Evolutionary conservation across 1,139 yeast species (phyloP).

Genomic region (Yamadazyma dushanensis): DNA sequence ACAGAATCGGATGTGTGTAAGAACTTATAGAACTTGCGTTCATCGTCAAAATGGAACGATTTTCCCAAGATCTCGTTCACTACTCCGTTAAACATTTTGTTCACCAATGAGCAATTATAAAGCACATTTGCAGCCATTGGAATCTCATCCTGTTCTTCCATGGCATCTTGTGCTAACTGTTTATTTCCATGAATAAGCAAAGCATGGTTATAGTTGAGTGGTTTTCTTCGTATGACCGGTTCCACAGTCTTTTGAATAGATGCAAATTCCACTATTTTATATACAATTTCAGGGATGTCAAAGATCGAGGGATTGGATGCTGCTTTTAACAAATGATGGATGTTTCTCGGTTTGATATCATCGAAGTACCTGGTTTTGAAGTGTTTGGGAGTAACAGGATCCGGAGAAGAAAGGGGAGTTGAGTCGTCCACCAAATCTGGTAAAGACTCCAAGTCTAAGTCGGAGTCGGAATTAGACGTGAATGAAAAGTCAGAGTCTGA

Average conservation of each 20-base stretch:
- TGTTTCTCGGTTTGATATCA: slow-evolving; percentile 7
- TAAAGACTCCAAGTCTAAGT: slow-evolving; percentile 37
- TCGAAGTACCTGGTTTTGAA: slow-evolving; percentile 5
- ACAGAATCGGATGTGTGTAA: slow-evolving; percentile 14
- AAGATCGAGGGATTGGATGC: slow-evolving; percentile 48
- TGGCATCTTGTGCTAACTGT: slow-evolving; percentile 48
- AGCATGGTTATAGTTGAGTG: slow-evolving; percentile 63
- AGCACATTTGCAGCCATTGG: slow-evolving; percentile 26
- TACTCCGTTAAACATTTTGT: slow-evolving; percentile 60
- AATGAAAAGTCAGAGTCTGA: slow-evolving; percentile 20
- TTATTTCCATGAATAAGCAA: slow-evolving; percentile 50
- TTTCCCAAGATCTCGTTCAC: slow-evolving; percentile 56
- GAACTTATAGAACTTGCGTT: slow-evolving; percentile 48
- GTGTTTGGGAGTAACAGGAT: slow-evolving; percentile 8
- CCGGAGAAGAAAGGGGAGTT: slow-evolving; percentile 30
- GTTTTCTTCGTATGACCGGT: slow-evolving; percentile 67
- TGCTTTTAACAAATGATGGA: not conserved
- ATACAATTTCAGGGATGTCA: slow-evolving; percentile 73
- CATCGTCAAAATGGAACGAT: slow-evolving; percentile 55
- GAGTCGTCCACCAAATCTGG: slow-evolving; percentile 38
- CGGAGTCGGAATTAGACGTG: slow-evolving; percentile 17
- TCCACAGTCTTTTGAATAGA: slow-evolving; percentile 50
- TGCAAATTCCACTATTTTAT: slow-evolving; percentile 58
- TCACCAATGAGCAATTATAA: slow-evolving; percentile 65
- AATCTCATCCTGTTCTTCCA: slow-evolving; percentile 28